Conservation (phyloP, 2,329 filamentous ascomycete genomes). For the Penicillium sp. region DNA sequence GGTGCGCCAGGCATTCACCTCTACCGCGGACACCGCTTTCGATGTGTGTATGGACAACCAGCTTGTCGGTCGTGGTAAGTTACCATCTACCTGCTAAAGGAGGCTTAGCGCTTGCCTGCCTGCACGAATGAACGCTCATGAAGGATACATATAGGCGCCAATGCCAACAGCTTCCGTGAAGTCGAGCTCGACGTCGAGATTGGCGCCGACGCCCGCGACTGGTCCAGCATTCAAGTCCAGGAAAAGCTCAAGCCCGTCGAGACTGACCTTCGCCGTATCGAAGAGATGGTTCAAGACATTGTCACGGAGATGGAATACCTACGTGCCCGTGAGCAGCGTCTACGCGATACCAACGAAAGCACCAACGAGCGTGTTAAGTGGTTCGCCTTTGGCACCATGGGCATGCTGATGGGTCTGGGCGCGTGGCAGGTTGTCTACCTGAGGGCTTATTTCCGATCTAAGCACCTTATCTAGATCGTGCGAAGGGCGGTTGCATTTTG, state of each 20-base stretch:
- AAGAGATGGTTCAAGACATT: slow-evolving; percentile 85
- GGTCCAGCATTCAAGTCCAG: slow-evolving; percentile 90
- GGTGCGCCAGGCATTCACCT: slow-evolving; percentile 89
- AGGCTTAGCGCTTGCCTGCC: background rate
- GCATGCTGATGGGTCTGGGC: slow-evolving; percentile 82
- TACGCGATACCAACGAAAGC: slow-evolving; percentile 98
- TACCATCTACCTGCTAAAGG: background rate
- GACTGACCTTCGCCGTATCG: slow-evolving; percentile 86
- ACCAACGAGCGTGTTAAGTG: slow-evolving; percentile 98
- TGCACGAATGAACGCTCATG: background rate
- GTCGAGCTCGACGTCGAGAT: slow-evolving; percentile 95
- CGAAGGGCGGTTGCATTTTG: slow-evolving; percentile 16
- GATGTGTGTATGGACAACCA: slow-evolving; percentile 96
- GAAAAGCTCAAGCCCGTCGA: slow-evolving; percentile 98
- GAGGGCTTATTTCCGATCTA: slow-evolving; percentile 90
- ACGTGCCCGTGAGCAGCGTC: slow-evolving; percentile 82
- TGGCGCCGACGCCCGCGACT: slow-evolving; percentile 95
- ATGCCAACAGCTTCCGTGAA: slow-evolving; percentile 60
- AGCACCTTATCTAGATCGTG: slow-evolving; percentile 62
- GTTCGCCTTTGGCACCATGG: slow-evolving; percentile 94
- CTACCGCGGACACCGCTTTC: slow-evolving; percentile 85
- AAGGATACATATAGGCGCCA: slow-evolving; percentile 30
- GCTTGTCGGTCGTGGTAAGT: slow-evolving; percentile 64
- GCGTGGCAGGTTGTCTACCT: slow-evolving; percentile 98
- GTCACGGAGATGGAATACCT: slow-evolving; percentile 97